phyloP scores from a whole-genome alignment of 495 filamentous ascomycete species.

The Aspergillus conjunctus region DNA sequence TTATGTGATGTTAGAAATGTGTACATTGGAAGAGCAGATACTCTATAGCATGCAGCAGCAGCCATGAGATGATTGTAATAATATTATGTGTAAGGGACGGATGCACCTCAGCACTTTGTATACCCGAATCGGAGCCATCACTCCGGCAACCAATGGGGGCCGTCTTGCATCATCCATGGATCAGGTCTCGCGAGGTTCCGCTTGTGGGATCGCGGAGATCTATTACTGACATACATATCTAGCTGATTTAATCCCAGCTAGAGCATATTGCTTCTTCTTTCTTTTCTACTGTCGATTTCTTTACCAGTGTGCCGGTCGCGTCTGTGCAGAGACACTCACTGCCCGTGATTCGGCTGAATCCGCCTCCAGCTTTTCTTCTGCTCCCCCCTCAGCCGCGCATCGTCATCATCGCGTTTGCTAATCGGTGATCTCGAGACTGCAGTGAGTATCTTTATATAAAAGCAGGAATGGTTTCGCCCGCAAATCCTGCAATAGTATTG shows the following conservation, averaged over 20 bases:
- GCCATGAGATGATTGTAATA: background rate
- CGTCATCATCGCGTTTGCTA: background rate
- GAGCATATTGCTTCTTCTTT: background rate
- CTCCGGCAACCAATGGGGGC: conserved; percentile 11
- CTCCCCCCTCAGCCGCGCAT: background rate
- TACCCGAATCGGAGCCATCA: background rate
- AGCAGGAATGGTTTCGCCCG: background rate
- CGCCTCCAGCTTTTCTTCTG: background rate
- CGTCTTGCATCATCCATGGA: conserved; percentile 22
- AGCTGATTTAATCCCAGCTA: background rate
- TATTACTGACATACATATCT: background rate
- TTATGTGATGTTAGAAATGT: background rate
- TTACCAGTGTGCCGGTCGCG: background rate
- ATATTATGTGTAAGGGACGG: background rate
- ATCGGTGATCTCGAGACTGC: background rate
- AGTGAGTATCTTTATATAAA: conserved; percentile 12
- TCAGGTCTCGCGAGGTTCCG: conserved; percentile 20
- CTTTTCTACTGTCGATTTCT: background rate
- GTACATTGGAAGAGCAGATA: background rate
- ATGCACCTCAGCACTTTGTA: background rate
- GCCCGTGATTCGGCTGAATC: background rate
- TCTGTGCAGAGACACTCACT: background rate
- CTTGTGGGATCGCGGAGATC: conserved; percentile 26
- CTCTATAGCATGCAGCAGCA: background rate
- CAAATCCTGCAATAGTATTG: background rate